Conservation (phyloP, 1,284 basidiomycete genomes). For the Malassezia slooffiae region DNA sequence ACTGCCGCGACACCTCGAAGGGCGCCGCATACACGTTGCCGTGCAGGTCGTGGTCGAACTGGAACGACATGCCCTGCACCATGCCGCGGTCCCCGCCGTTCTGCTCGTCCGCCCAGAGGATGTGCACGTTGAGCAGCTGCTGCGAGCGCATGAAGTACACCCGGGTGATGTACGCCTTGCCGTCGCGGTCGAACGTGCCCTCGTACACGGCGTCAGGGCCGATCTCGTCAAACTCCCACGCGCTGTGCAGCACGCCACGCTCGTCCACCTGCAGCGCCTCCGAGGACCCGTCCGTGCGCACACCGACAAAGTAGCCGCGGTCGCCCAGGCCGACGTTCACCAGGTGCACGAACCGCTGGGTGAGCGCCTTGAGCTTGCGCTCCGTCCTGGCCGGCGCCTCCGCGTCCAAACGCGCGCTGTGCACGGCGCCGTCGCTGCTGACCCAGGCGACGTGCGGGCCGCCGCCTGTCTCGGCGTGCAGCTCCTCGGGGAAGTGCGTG, state of each 20-base stretch:
- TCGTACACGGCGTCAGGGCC: conserved; percentile 41
- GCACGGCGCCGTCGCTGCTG: conserved; percentile 29
- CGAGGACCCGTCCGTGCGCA: conserved; percentile 23
- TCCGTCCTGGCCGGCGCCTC: background rate
- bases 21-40: conserved; percentile 55
- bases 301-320: conserved; percentile 29
- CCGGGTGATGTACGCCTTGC: conserved; percentile 58
- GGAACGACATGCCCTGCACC: conserved; percentile 58
- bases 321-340: conserved; percentile 31
- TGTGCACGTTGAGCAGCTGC: conserved; percentile 51
- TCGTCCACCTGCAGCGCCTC: conserved; percentile 30
- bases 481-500: conserved; percentile 17
- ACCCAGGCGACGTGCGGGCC: conserved; percentile 39
- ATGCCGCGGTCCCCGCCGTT: conserved; percentile 52
- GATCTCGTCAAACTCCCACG: conserved; percentile 42
- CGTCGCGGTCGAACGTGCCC: conserved; percentile 56
- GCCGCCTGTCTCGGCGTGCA: conserved; percentile 13
- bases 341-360: conserved; percentile 20
- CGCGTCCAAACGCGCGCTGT: conserved; percentile 24
- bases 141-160: conserved; percentile 53
- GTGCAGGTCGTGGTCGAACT: conserved; percentile 61
- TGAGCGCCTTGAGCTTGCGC: conserved; percentile 19
- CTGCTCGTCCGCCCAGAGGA: conserved; percentile 54
- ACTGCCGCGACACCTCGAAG: conserved; percentile 53
- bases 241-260: conserved; percentile 21